Base-by-base conservation (phyloP, 1,284 basidiomycete species). In the Melampsora medusae region DNA sequence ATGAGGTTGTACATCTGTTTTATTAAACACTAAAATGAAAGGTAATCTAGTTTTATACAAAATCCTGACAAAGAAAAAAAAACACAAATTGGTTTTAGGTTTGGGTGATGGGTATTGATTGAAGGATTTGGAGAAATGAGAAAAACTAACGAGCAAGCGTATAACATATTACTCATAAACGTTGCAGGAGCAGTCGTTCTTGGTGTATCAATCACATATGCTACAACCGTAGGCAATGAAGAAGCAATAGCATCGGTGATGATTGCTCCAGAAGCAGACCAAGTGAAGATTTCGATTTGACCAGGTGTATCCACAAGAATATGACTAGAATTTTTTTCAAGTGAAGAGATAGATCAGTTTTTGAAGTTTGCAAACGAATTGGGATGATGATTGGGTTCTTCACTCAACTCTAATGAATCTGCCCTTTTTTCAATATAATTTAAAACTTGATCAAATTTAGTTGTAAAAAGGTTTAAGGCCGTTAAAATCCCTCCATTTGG, bases 91-190 rank as follows among this genome's bases (percentile, higher is more conserved):
- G 4, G 28, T 12, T 35, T 59, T 31, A 53, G 35, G 25, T 14
- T 25, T 10, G 16, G n/a, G 17, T 49, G 16, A 35, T 49, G 10
- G 16, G 19, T 16, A 38, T 38, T 38, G 35, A 38, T 38, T 38
- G 35, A 9, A 3, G 35, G 35, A 38, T 38, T 5, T 22, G 25
- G 42, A 22, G 60, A 59, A 69, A 65, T 28, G 17, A 16, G 14
- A 19, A 25, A 19, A 42, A 84, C 88, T 79, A 78, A 91, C 91
- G 92, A 93, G 87, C 97, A 99, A 0, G 97, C 97, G 81, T 99
- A 99, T 67, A 99, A 87, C 97, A 99, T 99, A 84, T 99, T 99
- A 70, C 91, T 93, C 97, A 99, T 99, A 84, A 99, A 99, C 0
- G 97, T 99, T 6, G 96, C 93, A 0, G 97, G 97, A 0, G 94